Evolutionary conservation across 1,284 basidiomycete species (phyloP).

Genomic region (Ustilago crameri): DNA sequence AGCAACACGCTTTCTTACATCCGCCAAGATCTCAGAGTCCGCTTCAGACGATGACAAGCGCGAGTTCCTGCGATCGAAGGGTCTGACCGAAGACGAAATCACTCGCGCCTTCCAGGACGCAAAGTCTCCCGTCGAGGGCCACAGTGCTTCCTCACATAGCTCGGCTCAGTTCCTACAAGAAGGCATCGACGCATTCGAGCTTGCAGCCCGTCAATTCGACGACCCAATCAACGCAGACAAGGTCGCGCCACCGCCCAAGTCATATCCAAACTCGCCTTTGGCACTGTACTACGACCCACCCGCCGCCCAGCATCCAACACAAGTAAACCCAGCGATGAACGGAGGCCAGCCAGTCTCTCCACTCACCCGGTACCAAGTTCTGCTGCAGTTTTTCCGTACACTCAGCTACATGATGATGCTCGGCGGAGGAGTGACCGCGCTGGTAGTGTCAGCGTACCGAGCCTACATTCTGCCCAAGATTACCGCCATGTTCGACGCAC

Average conservation of each 20-base stretch:
- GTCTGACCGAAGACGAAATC: constrained; percentile 59
- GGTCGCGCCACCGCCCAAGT: constrained; percentile 35
- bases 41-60: constrained; percentile 46
- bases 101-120: constrained; percentile 53
- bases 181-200: constrained; percentile 43
- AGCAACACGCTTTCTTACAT: constrained; percentile 64
- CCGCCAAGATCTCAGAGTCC: constrained; percentile 38
- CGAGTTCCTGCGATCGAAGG: constrained; percentile 59
- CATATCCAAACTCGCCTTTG: constrained; percentile 62
- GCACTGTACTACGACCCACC: constrained; percentile 58
- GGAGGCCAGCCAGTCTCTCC: constrained; percentile 20
- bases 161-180: constrained; percentile 4
- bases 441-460: constrained; percentile 55
- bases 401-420: constrained; percentile 60
- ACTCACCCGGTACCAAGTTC: constrained; percentile 57
- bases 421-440: constrained; percentile 56
- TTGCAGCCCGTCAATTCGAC: constrained; percentile 55
- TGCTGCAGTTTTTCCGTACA: constrained; percentile 60
- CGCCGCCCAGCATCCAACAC: too few species aligned
- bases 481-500: constrained; percentile 53
- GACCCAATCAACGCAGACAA: constrained; percentile 46
- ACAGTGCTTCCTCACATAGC: constrained; percentile 3
- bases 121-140: constrained; percentile 42
- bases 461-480: constrained; percentile 58
- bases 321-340: neutral